A percentile compares a stretch with the other conserved stretches of the same genome.
These are phyloP conservation scores for Aspergillus thermomutatus DNA, from an alignment of 2,329 filamentous ascomycete species.

Conservation along the genomic window DNA sequence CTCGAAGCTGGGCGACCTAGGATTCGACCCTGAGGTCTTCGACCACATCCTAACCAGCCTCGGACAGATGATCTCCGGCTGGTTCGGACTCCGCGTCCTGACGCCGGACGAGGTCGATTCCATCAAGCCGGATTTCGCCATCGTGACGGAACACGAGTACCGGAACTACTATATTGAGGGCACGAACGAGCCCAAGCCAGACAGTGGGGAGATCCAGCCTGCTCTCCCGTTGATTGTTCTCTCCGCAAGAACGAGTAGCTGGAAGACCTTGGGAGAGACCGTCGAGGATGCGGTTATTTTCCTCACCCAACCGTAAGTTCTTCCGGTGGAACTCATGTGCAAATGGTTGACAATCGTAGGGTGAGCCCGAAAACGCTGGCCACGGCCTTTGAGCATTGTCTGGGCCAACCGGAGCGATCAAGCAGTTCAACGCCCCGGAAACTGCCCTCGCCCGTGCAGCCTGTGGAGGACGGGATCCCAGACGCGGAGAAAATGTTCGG, in stretches of 20 bases:
- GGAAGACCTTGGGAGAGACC: conserved; percentile 13
- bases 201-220: neutral
- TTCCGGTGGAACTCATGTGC: neutral
- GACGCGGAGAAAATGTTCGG: neutral
- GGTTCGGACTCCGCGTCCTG: conserved; percentile 18
- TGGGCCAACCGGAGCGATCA: conserved; percentile 3
- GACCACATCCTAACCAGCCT: conserved; percentile 12
- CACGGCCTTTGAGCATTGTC: conserved; percentile 13
- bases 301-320: conserved; percentile 20
- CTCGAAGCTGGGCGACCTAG: conserved; percentile 7
- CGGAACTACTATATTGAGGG: conserved; percentile 9
- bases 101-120: conserved; percentile 8
- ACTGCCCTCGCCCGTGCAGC: neutral
- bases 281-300: conserved; percentile 17
- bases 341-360: neutral
- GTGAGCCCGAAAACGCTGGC: conserved; percentile 20
- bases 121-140: conserved; percentile 11
- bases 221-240: conserved; percentile 17
- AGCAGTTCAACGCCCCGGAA: neutral
- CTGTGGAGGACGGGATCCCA: neutral
- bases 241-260: conserved; percentile 12
- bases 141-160: conserved; percentile 21
- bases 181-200: conserved; percentile 4
- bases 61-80: conserved; percentile 14
- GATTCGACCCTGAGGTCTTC: conserved; percentile 11